Base-by-base conservation (phyloP, 495 filamentous ascomycete species). In the Penicillium paradoxum region DNA sequence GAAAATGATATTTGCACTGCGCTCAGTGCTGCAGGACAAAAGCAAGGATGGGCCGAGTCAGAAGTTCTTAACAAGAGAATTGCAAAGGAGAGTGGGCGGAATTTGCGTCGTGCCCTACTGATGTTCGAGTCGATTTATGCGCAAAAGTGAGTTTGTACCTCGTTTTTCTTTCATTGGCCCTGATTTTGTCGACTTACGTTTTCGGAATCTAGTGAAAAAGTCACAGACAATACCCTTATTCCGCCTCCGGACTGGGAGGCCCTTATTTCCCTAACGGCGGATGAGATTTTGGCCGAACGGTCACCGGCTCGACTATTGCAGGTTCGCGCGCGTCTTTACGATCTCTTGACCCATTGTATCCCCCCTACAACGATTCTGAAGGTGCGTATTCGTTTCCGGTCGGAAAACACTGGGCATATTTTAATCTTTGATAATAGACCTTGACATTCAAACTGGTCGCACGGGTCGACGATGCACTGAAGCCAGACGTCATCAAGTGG, bases 121-220 rank as follows among this genome's bases (percentile, higher is more conserved):
- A 97, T 97, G 90, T 92, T 88, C 61, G 93, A 98, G 74, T 87
- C 92, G 14, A 87, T 97, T 34, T 88, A 97, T 75, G 93, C 93
- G 42, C 91, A 96, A 60, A 97, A 96, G 93, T 97, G 74, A 60
- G 81, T 64, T 32, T 17, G 15, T 18, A 29, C 5, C 27, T 27
- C 5, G 17, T 0, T 15, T 13, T 18, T 49, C 14, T 9, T 21
- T 19, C 6, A 1, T 17, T 30, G 24, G n/a, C n/a, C n/a, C n/a
- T 1, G n/a, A 8, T 24, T 40, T 22, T 15, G 8, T n/a, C 47
- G 34, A 40, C 63, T 69, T 37, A 72, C 43, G 13, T 1, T 22
- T 42, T 49, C 7, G 49, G 4, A 48, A 11, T 45, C 30, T 38
- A 97, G 92, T 72, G 93, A 97, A 70, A 91, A 88, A 74, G 83